These are phyloP conservation scores for Ettlia oleoabundans DNA, from an alignment of 139 green algal genomes.

Conservation along the genomic window DNA sequence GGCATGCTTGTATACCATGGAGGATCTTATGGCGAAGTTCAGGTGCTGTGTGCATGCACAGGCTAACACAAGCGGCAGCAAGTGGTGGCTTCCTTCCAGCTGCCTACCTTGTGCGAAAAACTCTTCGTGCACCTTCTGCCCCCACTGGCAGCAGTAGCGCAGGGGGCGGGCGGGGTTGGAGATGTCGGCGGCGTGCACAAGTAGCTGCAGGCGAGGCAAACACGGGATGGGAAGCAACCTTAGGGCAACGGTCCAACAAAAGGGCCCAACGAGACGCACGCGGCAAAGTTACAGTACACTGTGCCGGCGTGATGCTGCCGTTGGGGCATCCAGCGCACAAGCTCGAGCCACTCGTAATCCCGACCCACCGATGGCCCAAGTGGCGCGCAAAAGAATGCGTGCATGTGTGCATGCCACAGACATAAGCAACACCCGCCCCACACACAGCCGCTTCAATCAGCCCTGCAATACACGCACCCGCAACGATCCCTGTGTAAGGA, in stretches of 20 bases:
- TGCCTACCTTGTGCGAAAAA: slow-evolving; percentile 50
- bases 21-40: not conserved
- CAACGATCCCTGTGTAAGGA: too few relatives aligned
- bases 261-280: not conserved
- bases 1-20: not conserved
- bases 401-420: too few relatives aligned
- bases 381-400: too few relatives aligned
- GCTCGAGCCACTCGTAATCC: not conserved
- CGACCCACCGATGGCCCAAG: not conserved
- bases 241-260: not conserved
- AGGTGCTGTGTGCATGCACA: not conserved
- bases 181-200: slow-evolving; percentile 74
- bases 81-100: not conserved
- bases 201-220: slow-evolving; percentile 31
- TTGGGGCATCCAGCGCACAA: not conserved
- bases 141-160: slow-evolving; percentile 47
- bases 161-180: slow-evolving; percentile 64
- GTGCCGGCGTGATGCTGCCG: too few relatives aligned
- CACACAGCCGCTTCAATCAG: too few relatives aligned
- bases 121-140: slow-evolving; percentile 54
- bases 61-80: not conserved
- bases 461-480: too few relatives aligned
- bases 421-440: too few relatives aligned
- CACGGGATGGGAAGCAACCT: not conserved
- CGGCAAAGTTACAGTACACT: too few relatives aligned